Base-by-base conservation (phyloP, 352 stramenopile genomes). In the Phytophthora citrophthora region DNA sequence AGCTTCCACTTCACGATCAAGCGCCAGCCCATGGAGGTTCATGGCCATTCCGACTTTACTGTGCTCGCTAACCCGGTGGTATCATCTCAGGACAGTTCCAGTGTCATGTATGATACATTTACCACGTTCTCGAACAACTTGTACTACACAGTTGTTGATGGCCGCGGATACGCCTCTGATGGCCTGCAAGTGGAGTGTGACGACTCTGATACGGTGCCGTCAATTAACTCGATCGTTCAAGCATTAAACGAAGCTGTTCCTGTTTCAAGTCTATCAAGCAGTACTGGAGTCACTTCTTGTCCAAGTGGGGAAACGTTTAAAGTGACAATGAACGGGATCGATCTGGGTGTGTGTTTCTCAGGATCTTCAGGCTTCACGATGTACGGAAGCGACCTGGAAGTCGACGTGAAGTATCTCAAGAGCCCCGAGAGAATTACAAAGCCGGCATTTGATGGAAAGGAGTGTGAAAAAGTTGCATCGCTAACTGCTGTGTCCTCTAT, bases 1-100 rank as follows among this genome's bases (percentile, higher is more conserved):
- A 34, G 44, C n/a, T 64, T 83, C 23, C 53, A 64, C n/a, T 70
- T 81, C 54, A 66, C 31, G 2, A 55, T 78, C 58, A 80, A 75
- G 48, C 69, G 68, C 20, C 54, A 20, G 18, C 54, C 63, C 23
- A 77, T 77, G 68, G 20, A 41, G n/a, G 40, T 80, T 12, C 62
- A 74, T 23, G 65, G 69, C 4, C 34, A 67, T 11, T 68, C 61
- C 9, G 43, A 76, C 29, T 74, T 79, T 31, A 54, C 64, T n/a
- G 51, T 80, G 3, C 38, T 79, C 8, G 74, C 63, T 6, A 71
- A 49, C 36, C 71, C 64, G 0, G 40, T 70, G 18, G 23, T 70
- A 31, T 58, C 50, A 6, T 32, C 4, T 4, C 27, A 54, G 6
- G 20, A 56, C 29, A 26, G 52, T 20, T 40, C 41, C 39, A 63